Evolutionary conservation across 140 eudicot species (phyloP).

Genomic region (Cichorium intybus): DNA sequence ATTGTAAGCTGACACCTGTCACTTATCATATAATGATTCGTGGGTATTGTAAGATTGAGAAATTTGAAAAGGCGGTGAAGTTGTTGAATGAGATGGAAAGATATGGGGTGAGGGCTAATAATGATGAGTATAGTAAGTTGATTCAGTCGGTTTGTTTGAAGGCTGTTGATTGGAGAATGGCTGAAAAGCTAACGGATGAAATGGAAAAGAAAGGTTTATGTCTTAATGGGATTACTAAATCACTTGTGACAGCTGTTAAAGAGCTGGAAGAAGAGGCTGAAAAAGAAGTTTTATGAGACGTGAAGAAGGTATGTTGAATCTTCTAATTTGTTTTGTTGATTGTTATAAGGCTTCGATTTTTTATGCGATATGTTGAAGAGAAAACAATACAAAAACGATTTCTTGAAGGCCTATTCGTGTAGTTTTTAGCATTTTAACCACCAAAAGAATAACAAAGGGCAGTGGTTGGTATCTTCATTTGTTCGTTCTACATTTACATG

Average conservation of each 20-base stretch:
- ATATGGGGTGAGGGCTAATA: slow-evolving; percentile 57
- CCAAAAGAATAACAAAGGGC: slow-evolving; percentile 22
- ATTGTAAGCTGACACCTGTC: slow-evolving; percentile 58
- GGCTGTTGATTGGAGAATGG: slow-evolving; percentile 81
- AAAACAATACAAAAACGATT: slow-evolving; percentile 10
- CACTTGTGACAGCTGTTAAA: slow-evolving; percentile 75
- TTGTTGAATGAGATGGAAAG: slow-evolving; percentile 73
- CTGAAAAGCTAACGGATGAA: slow-evolving; percentile 58
- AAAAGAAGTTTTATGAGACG: slow-evolving; percentile 25
- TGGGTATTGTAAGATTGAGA: slow-evolving; percentile 79
- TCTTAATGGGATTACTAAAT: slow-evolving; percentile 65
- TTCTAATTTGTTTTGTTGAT: slow-evolving; percentile 17
- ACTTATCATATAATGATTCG: slow-evolving; percentile 72
- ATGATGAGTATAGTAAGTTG: slow-evolving; percentile 73
- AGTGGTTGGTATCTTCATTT: slow-evolving; percentile 10
- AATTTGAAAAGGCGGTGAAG: slow-evolving; percentile 64
- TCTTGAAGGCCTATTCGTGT: slow-evolving; percentile 14
- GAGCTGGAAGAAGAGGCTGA: slow-evolving; percentile 66
- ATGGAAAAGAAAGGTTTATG: slow-evolving; percentile 66
- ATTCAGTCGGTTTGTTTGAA: slow-evolving; percentile 87
- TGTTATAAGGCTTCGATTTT: slow-evolving; percentile 17
- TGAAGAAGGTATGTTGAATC: slow-evolving; percentile 31
- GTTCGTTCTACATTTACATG: slow-evolving; percentile 15
- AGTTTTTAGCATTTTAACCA: slow-evolving; percentile 13
- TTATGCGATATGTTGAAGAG: slow-evolving; percentile 2